Base-by-base conservation (phyloP, 352 stramenopile species). In the Globisporangium echinulatum region DNA sequence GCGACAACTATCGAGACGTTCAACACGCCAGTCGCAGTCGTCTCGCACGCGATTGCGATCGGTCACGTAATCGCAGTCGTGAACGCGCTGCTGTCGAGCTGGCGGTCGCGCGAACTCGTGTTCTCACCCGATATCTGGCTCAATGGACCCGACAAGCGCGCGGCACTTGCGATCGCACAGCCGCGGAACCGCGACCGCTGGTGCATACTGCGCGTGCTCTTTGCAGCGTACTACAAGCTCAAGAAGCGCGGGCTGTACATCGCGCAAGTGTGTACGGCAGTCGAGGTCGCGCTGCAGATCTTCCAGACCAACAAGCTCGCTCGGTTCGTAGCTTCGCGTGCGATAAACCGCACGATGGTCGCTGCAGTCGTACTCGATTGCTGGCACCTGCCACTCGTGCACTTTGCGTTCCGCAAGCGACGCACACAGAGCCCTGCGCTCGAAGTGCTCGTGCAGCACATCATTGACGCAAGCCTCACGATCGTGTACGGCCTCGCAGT, bases 291-390 rank as follows among this genome's bases (percentile, higher is more conserved):
- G 11, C 19, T 68, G n/a, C 64, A 75, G 53, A 61, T 58, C 14
- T 74, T 61, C 57, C 67, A 74, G 49, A 50, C 49, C 11, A 54
- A 52, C 63, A 69, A 66, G 8, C 44, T 71, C 6, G 69, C 56
- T 40, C 40, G 53, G 2, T 33, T 69, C 14, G 51, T 74, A 15
- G 47, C 57, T 6, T 60, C 38, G 4, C 10, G 33, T 7, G 59
- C 56, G 56, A 61, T 74, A 53, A 74, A 74, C 42, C 60, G 58
- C 4, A 19, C 62, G 36, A 55, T 64, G 49, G n/a, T 39, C 0
- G 13, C 44, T 1, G 51, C 64, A 5, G 17, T 71, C 36, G 42
- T 71, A 5, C 10, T 52, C 33, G 66, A 71, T 33, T 74, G 67
- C 56, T 70, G 63, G 67, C 66, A 59, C 44, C 38, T 58, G 1